Percentiles rank a stretch among this genome's conserved stretches.
phyloP scores from a whole-genome alignment of 2,329 filamentous ascomycete genomes.

The Aspergillus pseudoviridinutans region DNA sequence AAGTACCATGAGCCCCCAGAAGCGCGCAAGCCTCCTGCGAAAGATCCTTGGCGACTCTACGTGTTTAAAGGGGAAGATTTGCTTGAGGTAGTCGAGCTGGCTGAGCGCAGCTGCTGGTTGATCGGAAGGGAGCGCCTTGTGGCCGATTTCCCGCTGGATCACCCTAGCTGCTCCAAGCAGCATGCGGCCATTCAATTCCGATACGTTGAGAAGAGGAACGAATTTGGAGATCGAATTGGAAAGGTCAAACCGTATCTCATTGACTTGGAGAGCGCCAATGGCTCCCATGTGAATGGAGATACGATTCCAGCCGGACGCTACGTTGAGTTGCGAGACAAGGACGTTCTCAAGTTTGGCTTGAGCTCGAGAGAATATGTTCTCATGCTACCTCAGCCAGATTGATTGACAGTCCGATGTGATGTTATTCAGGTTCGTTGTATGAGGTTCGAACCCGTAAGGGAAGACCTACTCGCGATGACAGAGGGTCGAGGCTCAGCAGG shows the following conservation, averaged over 20 bases:
- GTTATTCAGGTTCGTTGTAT: neutral
- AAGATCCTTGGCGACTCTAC: slow-evolving; percentile 82
- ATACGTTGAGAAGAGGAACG: slow-evolving; percentile 74
- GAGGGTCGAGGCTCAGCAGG: neutral
- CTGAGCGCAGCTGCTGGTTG: slow-evolving; percentile 80
- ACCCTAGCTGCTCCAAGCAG: slow-evolving; percentile 91
- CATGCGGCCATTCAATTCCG: slow-evolving; percentile 95
- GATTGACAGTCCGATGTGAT: neutral
- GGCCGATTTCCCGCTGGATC: slow-evolving; percentile 78
- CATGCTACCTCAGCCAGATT: slow-evolving; percentile 61
- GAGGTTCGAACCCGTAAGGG: neutral
- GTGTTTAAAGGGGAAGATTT: slow-evolving; percentile 83
- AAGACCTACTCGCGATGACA: neutral
- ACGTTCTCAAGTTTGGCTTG: slow-evolving; percentile 81
- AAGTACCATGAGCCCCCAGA: slow-evolving; percentile 97
- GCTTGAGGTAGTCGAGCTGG: slow-evolving; percentile 75
- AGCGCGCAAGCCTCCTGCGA: slow-evolving; percentile 77
- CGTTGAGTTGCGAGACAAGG: slow-evolving; percentile 80
- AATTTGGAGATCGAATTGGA: slow-evolving; percentile 79
- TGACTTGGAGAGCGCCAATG: slow-evolving; percentile 90
- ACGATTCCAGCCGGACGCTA: slow-evolving; percentile 71
- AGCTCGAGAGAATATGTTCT: slow-evolving; percentile 94
- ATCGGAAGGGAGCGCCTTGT: slow-evolving; percentile 76
- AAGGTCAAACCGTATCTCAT: slow-evolving; percentile 84
- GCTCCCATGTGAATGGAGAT: slow-evolving; percentile 76